A percentile compares a stretch with the other conserved stretches of the same genome.
Conservation (phyloP, 2,329 filamentous ascomycete species). For the Cyphellophora attinorum region DNA sequence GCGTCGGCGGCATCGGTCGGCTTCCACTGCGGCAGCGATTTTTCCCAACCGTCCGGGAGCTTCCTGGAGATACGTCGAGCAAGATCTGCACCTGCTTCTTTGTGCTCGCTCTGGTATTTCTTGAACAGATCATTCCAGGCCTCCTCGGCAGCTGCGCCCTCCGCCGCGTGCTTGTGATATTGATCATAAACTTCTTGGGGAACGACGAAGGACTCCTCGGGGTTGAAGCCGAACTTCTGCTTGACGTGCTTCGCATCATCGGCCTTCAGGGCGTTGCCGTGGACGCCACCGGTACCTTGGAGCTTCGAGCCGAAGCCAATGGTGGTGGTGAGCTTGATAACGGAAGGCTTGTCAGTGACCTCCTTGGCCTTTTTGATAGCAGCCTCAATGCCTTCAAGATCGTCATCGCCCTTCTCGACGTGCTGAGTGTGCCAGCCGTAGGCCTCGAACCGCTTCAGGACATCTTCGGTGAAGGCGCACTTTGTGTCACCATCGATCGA, state of each 20-base stretch:
- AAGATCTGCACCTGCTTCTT: slow-evolving; percentile 71
- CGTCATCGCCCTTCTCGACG: slow-evolving; percentile 80
- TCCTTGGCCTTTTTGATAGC: slow-evolving; percentile 77
- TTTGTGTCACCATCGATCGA: slow-evolving; percentile 89
- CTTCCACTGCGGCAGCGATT: slow-evolving; percentile 83
- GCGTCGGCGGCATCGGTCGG: slow-evolving; percentile 74
- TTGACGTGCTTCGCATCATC: slow-evolving; percentile 93
- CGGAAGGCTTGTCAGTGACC: slow-evolving; percentile 89
- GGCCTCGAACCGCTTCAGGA: slow-evolving; percentile 84
- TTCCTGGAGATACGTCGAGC: slow-evolving; percentile 68
- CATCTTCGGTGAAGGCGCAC: slow-evolving; percentile 93
- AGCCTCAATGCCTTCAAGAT: slow-evolving; percentile 77
- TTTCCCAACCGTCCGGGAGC: slow-evolving; percentile 95
- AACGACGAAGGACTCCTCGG: slow-evolving; percentile 83
- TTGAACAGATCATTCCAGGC: slow-evolving; percentile 92
- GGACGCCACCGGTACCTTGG: slow-evolving; percentile 88
- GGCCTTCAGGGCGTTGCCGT: slow-evolving; percentile 90
- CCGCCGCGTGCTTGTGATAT: slow-evolving; percentile 74
- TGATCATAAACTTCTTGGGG: slow-evolving; percentile 89
- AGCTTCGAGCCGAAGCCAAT: slow-evolving; percentile 93
- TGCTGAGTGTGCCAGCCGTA: slow-evolving; percentile 91
- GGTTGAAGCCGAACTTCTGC: slow-evolving; percentile 91
- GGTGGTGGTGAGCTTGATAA: slow-evolving; percentile 95
- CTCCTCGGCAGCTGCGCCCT: slow-evolving; percentile 80
- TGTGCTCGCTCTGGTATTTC: slow-evolving; percentile 73